Evolutionary conservation across 164 flowering plant genomes (phyloP).

Genomic region (Macadamia integrifolia): DNA sequence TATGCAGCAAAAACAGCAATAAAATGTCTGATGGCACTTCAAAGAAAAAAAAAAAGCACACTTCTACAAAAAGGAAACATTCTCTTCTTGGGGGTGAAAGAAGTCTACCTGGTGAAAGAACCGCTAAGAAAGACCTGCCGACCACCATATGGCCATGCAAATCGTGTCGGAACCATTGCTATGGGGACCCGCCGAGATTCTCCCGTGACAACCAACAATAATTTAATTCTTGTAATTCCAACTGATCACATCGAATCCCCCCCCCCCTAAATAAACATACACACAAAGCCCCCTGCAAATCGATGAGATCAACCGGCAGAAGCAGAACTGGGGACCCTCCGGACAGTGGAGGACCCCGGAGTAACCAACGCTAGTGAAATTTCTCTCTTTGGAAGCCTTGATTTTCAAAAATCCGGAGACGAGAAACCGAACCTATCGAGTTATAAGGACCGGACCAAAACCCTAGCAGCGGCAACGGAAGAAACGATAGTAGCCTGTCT

Average conservation of each 20-base stretch:
- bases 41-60: not conserved
- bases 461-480: constrained; percentile 7
- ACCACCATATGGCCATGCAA: constrained; percentile 40
- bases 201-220: not conserved
- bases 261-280: not conserved
- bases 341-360: not conserved
- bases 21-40: not conserved
- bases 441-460: not conserved
- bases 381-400: not conserved
- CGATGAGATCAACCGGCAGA: not conserved
- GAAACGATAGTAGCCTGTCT: not conserved
- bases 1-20: not conserved
- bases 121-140: constrained; percentile 30
- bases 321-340: not conserved
- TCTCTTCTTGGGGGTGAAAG: not conserved
- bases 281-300: not conserved
- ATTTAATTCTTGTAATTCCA: not conserved
- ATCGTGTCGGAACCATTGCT: constrained; percentile 24
- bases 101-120: constrained; percentile 27
- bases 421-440: not conserved
- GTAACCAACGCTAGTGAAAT: not conserved
- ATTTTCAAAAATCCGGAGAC: not conserved
- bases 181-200: not conserved
- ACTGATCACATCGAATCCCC: constrained; percentile 2
- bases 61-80: not conserved